A percentile compares a stretch with the other conserved stretches of the same genome.
These are phyloP conservation scores for Calonectria pteridis DNA, from an alignment of 2,329 filamentous ascomycete genomes.

Conservation along the genomic window DNA sequence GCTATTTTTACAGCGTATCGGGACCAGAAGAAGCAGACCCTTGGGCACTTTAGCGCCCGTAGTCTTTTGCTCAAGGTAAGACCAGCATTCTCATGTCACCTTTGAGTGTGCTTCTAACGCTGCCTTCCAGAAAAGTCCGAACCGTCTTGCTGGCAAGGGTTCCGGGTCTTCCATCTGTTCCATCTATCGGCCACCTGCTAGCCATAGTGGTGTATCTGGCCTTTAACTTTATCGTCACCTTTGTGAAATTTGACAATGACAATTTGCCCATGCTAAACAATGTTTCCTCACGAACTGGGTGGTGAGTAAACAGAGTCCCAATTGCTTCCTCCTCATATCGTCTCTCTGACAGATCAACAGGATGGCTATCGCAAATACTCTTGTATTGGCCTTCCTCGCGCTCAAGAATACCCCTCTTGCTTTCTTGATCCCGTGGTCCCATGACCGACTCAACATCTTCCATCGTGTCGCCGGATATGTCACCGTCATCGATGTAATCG, in stretches of 20 bases:
- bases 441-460: conserved; percentile 70
- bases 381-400: conserved; percentile 65
- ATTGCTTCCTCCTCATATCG: background rate
- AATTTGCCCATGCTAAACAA: conserved; percentile 48
- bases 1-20: conserved; percentile 31
- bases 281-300: conserved; percentile 54
- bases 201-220: conserved; percentile 47
- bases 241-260: conserved; percentile 50
- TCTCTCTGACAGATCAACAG: conserved; percentile 38
- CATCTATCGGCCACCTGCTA: conserved; percentile 50
- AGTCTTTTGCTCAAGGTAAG: conserved; percentile 36
- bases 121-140: conserved; percentile 42
- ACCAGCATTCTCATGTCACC: background rate
- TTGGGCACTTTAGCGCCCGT: background rate
- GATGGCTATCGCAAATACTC: conserved; percentile 60
- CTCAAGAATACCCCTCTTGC: conserved; percentile 71
- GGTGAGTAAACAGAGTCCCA: conserved; percentile 44
- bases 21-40: conserved; percentile 22
- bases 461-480: conserved; percentile 67
- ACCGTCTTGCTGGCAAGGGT: conserved; percentile 43
- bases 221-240: conserved; percentile 50
- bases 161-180: conserved; percentile 46
- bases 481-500: conserved; percentile 58
- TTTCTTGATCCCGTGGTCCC: conserved; percentile 65
- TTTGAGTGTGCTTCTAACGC: conserved; percentile 15